Percentiles rank a stretch among this genome's conserved stretches.
Evolutionary conservation across 1,284 basidiomycete genomes (phyloP).

Genomic region (Takashimella tepidaria): DNA sequence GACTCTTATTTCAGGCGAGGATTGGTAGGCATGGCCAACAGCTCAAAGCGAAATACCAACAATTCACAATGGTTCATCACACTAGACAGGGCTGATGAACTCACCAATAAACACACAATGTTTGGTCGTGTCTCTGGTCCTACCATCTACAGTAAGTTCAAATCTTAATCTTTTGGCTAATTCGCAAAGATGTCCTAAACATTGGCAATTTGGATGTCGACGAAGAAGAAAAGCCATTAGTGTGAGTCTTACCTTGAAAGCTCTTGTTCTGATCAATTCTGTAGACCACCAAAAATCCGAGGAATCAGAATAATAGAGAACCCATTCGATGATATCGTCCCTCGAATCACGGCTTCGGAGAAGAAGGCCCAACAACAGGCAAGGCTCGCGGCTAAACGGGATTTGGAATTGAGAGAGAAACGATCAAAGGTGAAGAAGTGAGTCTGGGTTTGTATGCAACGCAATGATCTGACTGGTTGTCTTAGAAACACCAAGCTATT

Average conservation of each 20-base stretch:
- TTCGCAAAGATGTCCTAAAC: conserved; percentile 68
- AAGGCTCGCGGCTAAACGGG: conserved; percentile 64
- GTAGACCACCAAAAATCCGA: conserved; percentile 82
- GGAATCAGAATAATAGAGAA: conserved; percentile 80
- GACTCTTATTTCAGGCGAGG: conserved; percentile 71
- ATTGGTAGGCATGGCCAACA: conserved; percentile 90
- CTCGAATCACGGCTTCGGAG: conserved; percentile 92
- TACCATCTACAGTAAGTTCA: conserved; percentile 74
- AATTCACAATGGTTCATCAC: conserved; percentile 90
- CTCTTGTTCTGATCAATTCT: conserved; percentile 6
- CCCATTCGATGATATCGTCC: conserved; percentile 89
- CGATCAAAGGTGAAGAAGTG: conserved; percentile 78
- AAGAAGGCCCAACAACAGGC: conserved; percentile 74
- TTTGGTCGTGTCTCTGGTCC: conserved; percentile 62
- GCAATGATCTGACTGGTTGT: not conserved
- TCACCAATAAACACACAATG: conserved; percentile 81
- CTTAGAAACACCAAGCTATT: conserved; percentile 75
- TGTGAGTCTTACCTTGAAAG: conserved; percentile 55
- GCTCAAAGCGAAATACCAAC: conserved; percentile 74
- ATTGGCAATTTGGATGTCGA: conserved; percentile 84
- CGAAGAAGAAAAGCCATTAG: conserved; percentile 73
- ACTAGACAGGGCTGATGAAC: conserved; percentile 77
- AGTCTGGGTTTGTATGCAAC: conserved; percentile 3
- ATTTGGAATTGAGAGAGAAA: conserved; percentile 66
- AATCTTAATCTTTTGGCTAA: not conserved